Evolutionary conservation across 164 flowering plant genomes (phyloP).

Genomic region (Aristolochia californica): DNA sequence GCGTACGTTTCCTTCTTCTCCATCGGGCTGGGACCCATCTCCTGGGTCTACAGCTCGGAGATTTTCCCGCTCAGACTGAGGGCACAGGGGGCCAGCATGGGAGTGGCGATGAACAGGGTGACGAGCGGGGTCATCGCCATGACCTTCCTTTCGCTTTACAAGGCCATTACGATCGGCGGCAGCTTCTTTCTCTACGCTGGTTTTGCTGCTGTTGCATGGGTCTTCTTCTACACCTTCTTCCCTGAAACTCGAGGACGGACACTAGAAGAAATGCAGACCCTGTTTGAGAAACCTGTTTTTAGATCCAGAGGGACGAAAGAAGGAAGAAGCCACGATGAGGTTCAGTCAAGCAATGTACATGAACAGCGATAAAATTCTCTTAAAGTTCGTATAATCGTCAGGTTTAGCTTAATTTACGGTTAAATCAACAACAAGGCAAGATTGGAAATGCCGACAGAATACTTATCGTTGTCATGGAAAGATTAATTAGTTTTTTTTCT

Average conservation of each 20-base stretch:
- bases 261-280: constrained; percentile 20
- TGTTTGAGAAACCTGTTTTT: constrained; percentile 4
- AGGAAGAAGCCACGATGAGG: too few relatives aligned
- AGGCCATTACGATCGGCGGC: constrained; percentile 32
- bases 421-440: too few relatives aligned
- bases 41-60: constrained; percentile 30
- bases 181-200: constrained; percentile 17
- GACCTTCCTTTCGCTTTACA: constrained; percentile 19
- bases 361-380: too few relatives aligned
- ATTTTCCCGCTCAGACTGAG: constrained; percentile 25
- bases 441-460: too few relatives aligned
- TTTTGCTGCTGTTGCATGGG: constrained; percentile 12
- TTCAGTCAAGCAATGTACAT: too few relatives aligned
- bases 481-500: too few relatives aligned
- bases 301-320: too few relatives aligned
- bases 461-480: too few relatives aligned
- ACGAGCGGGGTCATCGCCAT: constrained; percentile 21
- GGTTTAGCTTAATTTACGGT: too few relatives aligned
- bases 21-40: constrained; percentile 24
- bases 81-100: constrained; percentile 20
- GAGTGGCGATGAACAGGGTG: constrained; percentile 18
- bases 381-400: too few relatives aligned
- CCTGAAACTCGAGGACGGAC: constrained; percentile 24
- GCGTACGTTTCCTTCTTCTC: constrained; percentile 17
- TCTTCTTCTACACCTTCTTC: constrained; percentile 16